Base-by-base conservation (phyloP, 2,329 filamentous ascomycete genomes). In the Fusarium brachygibbosum region DNA sequence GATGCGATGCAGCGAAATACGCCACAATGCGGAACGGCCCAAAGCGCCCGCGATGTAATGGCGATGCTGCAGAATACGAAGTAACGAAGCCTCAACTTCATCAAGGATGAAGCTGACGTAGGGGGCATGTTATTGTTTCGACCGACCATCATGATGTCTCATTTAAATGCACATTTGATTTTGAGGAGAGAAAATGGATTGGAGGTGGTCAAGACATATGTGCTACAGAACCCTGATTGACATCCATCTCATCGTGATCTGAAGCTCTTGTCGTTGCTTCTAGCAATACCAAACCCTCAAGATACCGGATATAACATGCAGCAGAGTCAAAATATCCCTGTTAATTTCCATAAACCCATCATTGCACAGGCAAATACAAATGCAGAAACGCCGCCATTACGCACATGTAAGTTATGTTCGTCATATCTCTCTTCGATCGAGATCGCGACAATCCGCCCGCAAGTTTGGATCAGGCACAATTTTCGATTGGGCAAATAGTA, bases 361-460 rank as follows among this genome's bases (percentile, higher is more conserved):
- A 19, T 32, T 54, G 13, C 17, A 5, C 13, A 23, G 29, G n/a
- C 23, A 37, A 62, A n/a, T 31, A 58, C 17, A 46, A 16, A 51
- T 52, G 42, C 25, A 48, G 32, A 28, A 41, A 25, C 19, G 17
- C 31, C 17, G 23, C 32, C 38, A 34, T 21, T 19, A 19, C 23
- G 25, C 31, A 44, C 31, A 14, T 45, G 58, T 40, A 38, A 57
- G 58, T 31, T 40, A 21, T 40, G 12, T 55, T 62, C 40, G 41
- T 56, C 42, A 63, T 63, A 48, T 42, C 21, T 61, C 13, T 32
- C 28, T 21, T 34, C 14, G 28, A 64, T 64, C 51, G 59, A 64
- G 61, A 64, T 64, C 38, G 14, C 28, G 32, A 32, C 32, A 28
- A 31, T n/a, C 21, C 6, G n/a, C 21, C 21, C 42, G 12, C 17